Evolutionary conservation across 2,329 filamentous ascomycete species (phyloP), one percentile per base, ranked within the genome.

Genomic region (Sporothrix schenckii): DNA sequence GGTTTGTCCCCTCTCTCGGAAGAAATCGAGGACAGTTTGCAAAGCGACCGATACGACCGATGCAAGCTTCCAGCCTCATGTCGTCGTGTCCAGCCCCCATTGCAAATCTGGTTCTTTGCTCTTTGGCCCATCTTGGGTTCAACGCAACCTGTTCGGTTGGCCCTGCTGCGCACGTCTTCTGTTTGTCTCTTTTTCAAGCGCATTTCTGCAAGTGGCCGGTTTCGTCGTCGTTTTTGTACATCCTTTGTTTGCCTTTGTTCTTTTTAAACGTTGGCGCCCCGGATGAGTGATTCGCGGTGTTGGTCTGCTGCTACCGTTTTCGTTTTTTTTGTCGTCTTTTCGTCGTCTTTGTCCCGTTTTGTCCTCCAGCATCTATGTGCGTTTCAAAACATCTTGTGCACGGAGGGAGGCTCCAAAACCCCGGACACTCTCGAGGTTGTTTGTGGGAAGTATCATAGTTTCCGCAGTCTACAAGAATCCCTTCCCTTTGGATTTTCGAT

Each of bases 81-180:
- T 30, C 4, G 34, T 34, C 34, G 34, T 6, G 5, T 34, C 34
- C 1, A 3, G 27, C 2, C 27, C 27, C 27, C 27, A 30, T 34
- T 34, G 34, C 6, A 34, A 34, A 2, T 34, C 5, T 34, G 34
- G 34, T 34, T 34, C 34, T 34, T 21, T 14, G 14, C 13, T 61
- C 7, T 61, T 24, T 24, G 24, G 24, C 24, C 24, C 39, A 14
- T 24, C 34, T 34, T 63, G 21, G 58, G 58, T 63, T 21, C 58
- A 63, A 21, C 5, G 13, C 58, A n/a, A 47, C 39, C 58, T 47
- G 58, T 63, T 63, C 58, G 52, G 16, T 54, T 24, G 52, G 19
- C 39, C n/a, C 21, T 21, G 19, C 16, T 1, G 4, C 16, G 19
- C 7, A 16, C 54, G 54, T 19, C 54, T n/a, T 41, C 16, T 16